phyloP scores from a whole-genome alignment of 352 stramenopile genomes.

The Globisporangium iwayamae region DNA sequence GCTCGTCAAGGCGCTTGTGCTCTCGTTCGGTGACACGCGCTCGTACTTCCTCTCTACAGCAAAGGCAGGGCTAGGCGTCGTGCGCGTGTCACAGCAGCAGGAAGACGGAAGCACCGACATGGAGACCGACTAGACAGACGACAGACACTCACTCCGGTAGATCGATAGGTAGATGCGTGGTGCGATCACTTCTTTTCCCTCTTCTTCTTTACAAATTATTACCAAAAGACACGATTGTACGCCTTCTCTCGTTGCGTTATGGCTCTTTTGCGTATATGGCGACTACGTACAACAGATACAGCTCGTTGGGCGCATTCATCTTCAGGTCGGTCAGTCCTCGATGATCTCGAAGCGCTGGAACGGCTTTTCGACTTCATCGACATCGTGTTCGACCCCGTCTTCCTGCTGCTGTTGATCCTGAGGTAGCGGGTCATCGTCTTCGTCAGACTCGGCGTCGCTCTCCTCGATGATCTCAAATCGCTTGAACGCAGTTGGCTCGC shows the following conservation, averaged over 20 bases:
- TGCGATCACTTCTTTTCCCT: not conserved
- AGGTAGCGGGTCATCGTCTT: slow-evolving; percentile 5
- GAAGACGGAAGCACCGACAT: slow-evolving; percentile 33
- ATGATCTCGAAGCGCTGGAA: slow-evolving; percentile 57
- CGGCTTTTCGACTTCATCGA: slow-evolving; percentile 14
- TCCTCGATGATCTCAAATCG: slow-evolving; percentile 74
- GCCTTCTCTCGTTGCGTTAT: not conserved
- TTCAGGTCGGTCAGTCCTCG: slow-evolving; percentile 36
- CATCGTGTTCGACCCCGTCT: slow-evolving; percentile 9
- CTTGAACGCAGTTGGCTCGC: slow-evolving; percentile 31
- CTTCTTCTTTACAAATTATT: slow-evolving; percentile 1
- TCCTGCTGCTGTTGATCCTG: slow-evolving; percentile 3
- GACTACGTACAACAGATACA: not conserved
- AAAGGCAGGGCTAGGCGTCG: slow-evolving; percentile 60
- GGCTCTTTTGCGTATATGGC: not conserved
- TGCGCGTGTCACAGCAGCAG: slow-evolving; percentile 36
- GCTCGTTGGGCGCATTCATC: not conserved
- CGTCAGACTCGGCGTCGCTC: slow-evolving; percentile 22
- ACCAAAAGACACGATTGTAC: slow-evolving; percentile 3
- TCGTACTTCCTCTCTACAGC: slow-evolving; percentile 85
- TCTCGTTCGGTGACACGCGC: slow-evolving; percentile 83
- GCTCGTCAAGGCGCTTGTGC: slow-evolving; percentile 74
- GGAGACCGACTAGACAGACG: slow-evolving; percentile 37
- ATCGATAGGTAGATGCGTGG: slow-evolving; percentile 9
- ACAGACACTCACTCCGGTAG: too few relatives aligned